These are phyloP conservation scores for Mrakia gelida DNA, from an alignment of 768 basidiomycete genomes.

Conservation along the genomic window DNA sequence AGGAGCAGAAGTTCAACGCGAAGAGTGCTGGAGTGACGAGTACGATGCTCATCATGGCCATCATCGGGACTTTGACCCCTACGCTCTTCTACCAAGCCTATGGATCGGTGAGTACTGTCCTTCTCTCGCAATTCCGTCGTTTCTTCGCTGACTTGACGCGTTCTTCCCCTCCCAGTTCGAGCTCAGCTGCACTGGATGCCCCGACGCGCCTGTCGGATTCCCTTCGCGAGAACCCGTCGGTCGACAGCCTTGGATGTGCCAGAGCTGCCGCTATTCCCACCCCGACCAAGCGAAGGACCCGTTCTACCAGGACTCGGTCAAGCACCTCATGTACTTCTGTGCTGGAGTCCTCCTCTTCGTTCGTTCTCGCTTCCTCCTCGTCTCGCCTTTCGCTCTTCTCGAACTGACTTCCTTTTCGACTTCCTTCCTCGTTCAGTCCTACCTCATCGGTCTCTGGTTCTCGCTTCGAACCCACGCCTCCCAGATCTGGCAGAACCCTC, in stretches of 20 bases:
- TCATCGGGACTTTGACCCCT: conserved; percentile 90
- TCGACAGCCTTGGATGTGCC: conserved; percentile 69
- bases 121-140: background rate
- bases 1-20: conserved; percentile 99
- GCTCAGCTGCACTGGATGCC: conserved; percentile 44
- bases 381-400: background rate
- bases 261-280: conserved; percentile 90
- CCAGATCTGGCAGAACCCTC: conserved; percentile 99
- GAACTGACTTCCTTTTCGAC: background rate
- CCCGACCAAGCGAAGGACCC: conserved; percentile 88
- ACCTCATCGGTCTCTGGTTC: conserved; percentile 96
- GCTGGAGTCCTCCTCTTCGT: conserved; percentile 74
- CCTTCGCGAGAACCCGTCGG: conserved; percentile 46
- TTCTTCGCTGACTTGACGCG: background rate
- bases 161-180: conserved; percentile 35
- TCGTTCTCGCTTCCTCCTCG: background rate
- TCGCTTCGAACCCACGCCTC: conserved; percentile 94
- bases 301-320: conserved; percentile 94
- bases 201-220: conserved; percentile 63
- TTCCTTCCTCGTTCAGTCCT: conserved; percentile 59
- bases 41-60: conserved; percentile 99
- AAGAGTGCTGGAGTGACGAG: conserved; percentile 97
- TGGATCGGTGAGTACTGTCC: conserved; percentile 66
- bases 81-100: conserved; percentile 98
- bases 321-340: conserved; percentile 93